Percentiles rank a stretch among this genome's conserved stretches.
Evolutionary conservation across 73 alveolate species (phyloP).

Genomic region (Paramecium bursaria): DNA sequence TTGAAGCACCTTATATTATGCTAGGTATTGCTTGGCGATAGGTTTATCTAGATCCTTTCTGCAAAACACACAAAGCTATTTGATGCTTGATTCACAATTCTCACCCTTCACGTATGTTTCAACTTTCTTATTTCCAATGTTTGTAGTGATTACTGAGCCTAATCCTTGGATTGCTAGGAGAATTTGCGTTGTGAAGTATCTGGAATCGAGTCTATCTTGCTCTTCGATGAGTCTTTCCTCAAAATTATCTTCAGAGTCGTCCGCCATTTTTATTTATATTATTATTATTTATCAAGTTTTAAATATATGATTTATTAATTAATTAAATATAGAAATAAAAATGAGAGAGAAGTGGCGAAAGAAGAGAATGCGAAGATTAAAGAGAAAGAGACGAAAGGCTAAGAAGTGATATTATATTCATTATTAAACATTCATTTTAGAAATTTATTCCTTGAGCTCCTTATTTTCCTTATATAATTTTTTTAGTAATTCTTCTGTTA

Average conservation of each 20-base stretch:
- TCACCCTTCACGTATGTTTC: slow-evolving; percentile 66
- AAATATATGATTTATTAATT: too few relatives aligned
- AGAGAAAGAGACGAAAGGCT: slow-evolving; percentile 73
- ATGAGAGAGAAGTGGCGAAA: slow-evolving; percentile 76
- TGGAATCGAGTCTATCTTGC: slow-evolving; percentile 33
- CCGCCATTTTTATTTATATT: too few relatives aligned
- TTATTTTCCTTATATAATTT: neutral
- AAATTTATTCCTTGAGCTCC: neutral
- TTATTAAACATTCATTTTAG: too few relatives aligned
- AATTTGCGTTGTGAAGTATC: slow-evolving; percentile 52
- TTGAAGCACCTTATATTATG: slow-evolving; percentile 78
- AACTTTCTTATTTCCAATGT: neutral
- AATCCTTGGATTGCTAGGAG: slow-evolving; percentile 69
- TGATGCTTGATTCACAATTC: slow-evolving; percentile 52
- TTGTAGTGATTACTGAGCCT: slow-evolving; percentile 19
- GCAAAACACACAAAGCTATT: slow-evolving; percentile 47
- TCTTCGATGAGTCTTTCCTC: slow-evolving; percentile 60
- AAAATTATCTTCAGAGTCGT: slow-evolving; percentile 38
- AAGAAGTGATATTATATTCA: slow-evolving; percentile 69
- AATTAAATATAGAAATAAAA: too few relatives aligned
- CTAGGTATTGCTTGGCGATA: slow-evolving; percentile 71
- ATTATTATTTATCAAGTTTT: too few relatives aligned
- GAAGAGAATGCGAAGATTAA: slow-evolving; percentile 74
- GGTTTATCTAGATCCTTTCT: slow-evolving; percentile 82
- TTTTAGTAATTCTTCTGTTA: neutral